Percentiles rank a stretch among this genome's conserved stretches.
These are phyloP conservation scores for Botryotinia calthae DNA, from an alignment of 2,329 filamentous ascomycete genomes.

Conservation along the genomic window DNA sequence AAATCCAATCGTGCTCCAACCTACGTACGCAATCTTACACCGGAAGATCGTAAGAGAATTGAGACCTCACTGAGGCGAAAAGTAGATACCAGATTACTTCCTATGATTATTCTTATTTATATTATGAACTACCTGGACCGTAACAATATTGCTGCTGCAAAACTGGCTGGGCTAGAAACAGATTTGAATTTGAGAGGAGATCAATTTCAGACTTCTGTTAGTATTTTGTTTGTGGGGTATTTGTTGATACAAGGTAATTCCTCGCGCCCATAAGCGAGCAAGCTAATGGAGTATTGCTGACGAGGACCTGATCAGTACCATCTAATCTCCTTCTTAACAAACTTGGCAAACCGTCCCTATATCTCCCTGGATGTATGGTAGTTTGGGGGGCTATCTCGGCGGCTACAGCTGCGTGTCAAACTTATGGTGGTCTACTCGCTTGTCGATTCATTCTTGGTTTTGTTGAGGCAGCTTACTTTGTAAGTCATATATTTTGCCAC, in stretches of 20 bases:
- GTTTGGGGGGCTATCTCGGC: constrained; percentile 51
- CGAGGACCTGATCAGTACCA: constrained; percentile 38
- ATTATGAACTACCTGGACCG: constrained; percentile 65
- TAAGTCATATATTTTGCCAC: constrained; percentile 28
- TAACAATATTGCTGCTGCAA: constrained; percentile 57
- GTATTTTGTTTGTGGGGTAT: constrained; percentile 43
- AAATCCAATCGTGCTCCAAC: constrained; percentile 26
- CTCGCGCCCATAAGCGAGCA: neutral
- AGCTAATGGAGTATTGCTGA: neutral
- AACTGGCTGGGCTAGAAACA: constrained; percentile 48
- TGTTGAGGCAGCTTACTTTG: constrained; percentile 56
- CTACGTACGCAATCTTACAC: constrained; percentile 46
- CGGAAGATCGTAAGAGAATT: constrained; percentile 49
- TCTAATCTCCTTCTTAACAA: constrained; percentile 51
- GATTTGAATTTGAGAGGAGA: constrained; percentile 44
- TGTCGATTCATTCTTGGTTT: constrained; percentile 52
- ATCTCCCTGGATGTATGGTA: constrained; percentile 50
- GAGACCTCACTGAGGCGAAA: constrained; percentile 61
- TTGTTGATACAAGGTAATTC: constrained; percentile 40
- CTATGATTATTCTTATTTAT: constrained; percentile 68
- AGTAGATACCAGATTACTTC: constrained; percentile 63
- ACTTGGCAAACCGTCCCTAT: constrained; percentile 48
- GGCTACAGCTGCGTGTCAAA: constrained; percentile 48
- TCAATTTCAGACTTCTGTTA: constrained; percentile 46
- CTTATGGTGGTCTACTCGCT: constrained; percentile 46